Evolutionary conservation across 768 basidiomycete species (phyloP), one percentile per base, ranked within the genome.

Genomic region (Saitozyma sp.): DNA sequence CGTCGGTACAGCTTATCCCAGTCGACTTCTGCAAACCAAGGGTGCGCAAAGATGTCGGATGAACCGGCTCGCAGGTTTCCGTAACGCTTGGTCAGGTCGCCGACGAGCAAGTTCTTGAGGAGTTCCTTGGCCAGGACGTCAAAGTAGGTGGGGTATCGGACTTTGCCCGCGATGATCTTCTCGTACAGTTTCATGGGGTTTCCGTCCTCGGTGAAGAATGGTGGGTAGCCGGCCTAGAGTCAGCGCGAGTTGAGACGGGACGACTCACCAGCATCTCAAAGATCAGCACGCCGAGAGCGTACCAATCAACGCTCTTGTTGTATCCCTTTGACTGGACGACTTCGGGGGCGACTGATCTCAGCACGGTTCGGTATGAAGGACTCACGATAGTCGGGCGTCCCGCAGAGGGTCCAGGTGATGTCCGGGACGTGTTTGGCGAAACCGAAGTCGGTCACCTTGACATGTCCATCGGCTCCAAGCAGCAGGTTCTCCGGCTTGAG

Each of bases 401-500:
- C 79, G 70, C 80, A 80, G 19, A 80, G 63, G 39, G 80, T 80
- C 80, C 80, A 80, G 3, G 80, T 80, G 54, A 80, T 79, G 53
- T 65, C 66, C 53, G 65, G 76, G 43, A 74, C 55, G 50, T 68
- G 70, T 42, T 77, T 75, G 41, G 79, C 78, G 74, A 97, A 96
- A 13, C 94, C 94, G 71, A 97, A 97, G 77, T 97, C 94, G 14
- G 93, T 92, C 41, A 97, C 88, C 80, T 95, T 96, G 81, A 97
- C 92, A 78, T 97, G 93, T 0, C 94, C 94, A 74, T 96, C 93
- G n/a, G 87, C 84, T 65, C 89, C 91, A 56, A 97, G 85, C 39
- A 97, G 84, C 53, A 97, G 89, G 76, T 97, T 97, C 77, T 81
- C 80, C 11, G 80, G 80, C 63, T 80, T 80, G 43, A 80, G 68